A percentile compares a stretch with the other conserved stretches of the same genome.
phyloP scores from a whole-genome alignment of 257 asterid species.

The Cordia subcordata region DNA sequence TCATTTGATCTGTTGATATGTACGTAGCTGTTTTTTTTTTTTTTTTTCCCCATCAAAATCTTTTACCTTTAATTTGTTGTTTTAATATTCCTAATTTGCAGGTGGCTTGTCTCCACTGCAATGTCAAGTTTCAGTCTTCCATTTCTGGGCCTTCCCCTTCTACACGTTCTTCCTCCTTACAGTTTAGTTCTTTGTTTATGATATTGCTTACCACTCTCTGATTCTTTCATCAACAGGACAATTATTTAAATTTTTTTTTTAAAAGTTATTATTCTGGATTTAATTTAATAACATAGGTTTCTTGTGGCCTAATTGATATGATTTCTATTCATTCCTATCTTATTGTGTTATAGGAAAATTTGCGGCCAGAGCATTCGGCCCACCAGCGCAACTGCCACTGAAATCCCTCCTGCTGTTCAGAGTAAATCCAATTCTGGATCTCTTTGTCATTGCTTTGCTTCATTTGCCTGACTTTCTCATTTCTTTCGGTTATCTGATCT shows the following conservation, averaged over 20 bases:
- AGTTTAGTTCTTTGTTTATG: constrained; percentile 52
- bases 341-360: constrained; percentile 40
- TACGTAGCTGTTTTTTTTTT: no score
- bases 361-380: constrained; percentile 36
- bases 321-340: neutral
- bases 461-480: no score
- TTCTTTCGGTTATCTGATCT: constrained; percentile 12
- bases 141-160: constrained; percentile 42
- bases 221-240: no score
- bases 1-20: no score
- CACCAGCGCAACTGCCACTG: constrained; percentile 72
- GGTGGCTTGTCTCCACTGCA: constrained; percentile 32
- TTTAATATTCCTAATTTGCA: no score
- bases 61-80: no score
- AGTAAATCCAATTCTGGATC: constrained; percentile 58
- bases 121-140: constrained; percentile 47
- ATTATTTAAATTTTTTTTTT: no score
- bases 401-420: constrained; percentile 62
- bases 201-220: neutral
- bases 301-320: no score
- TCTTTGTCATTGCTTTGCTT: no score
- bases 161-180: constrained; percentile 38
- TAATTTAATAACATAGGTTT: no score
- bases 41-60: no score
- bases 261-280: no score